Evolutionary conservation across 352 stramenopile species (phyloP).

Genomic region (Pythium sukuiense): DNA sequence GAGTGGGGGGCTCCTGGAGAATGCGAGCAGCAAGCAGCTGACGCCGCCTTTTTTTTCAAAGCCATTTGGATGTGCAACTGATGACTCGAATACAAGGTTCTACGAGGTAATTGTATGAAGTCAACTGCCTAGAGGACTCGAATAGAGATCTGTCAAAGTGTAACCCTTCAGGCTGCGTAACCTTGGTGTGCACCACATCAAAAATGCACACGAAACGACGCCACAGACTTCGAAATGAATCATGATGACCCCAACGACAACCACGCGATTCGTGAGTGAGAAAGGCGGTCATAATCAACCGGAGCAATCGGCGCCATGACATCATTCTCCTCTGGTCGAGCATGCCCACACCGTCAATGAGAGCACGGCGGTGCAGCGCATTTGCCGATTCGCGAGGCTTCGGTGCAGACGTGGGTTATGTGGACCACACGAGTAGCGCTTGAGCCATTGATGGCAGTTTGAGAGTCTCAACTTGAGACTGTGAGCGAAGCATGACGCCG

Average conservation of each 20-base stretch:
- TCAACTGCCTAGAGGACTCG: neutral
- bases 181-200: neutral
- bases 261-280: neutral
- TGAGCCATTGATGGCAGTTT: neutral
- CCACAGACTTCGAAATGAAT: neutral
- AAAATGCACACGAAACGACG: neutral
- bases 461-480: neutral
- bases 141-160: slow-evolving; percentile 12
- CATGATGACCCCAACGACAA: too few species aligned
- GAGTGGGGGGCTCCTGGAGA: too few species aligned
- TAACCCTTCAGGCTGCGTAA: slow-evolving; percentile 5
- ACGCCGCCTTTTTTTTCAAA: slow-evolving; percentile 6
- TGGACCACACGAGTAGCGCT: neutral
- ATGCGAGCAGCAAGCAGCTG: neutral
- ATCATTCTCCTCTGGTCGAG: too few species aligned
- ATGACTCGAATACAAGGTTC: neutral
- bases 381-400: neutral
- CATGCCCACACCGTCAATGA: too few species aligned
- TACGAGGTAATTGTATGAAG: neutral
- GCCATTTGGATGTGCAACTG: neutral
- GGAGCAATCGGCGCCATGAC: slow-evolving; percentile 1
- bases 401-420: neutral
- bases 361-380: too few species aligned
- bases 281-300: slow-evolving; percentile 4
- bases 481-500: neutral